A percentile compares a stretch with the other conserved stretches of the same genome.
Conservation (phyloP, 345 rosid species). For the Cochlearia excelsa region DNA sequence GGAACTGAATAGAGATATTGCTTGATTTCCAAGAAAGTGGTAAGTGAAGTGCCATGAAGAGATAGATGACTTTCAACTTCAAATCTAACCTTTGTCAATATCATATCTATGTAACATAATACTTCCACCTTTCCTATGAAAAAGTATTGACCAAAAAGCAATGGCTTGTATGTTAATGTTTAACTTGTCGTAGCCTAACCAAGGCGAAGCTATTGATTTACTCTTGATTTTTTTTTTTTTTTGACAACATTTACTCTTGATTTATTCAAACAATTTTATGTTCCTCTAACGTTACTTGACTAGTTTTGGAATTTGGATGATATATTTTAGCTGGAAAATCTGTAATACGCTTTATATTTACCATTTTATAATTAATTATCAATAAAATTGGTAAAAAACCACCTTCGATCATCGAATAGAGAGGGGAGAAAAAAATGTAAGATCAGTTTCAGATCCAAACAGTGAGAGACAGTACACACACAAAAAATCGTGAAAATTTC, state of each 20-base stretch:
- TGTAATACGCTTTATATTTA: no score
- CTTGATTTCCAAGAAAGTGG: conserved; percentile 30
- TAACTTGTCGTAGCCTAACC: conserved; percentile 17
- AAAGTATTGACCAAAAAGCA: conserved; percentile 21
- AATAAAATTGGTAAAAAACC: no score
- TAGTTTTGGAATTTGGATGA: no score
- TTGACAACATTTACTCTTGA: no score
- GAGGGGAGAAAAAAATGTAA: no score
- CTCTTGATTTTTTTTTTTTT: no score
- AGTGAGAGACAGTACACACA: no score
- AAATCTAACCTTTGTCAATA: conserved; percentile 21
- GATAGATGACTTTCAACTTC: background rate
- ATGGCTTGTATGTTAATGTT: conserved; percentile 20
- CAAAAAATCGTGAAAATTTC: conserved; percentile 2
- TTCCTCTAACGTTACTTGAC: no score
- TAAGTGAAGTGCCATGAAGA: conserved; percentile 28
- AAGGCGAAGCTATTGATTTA: conserved; percentile 17
- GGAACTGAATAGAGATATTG: conserved; percentile 21
- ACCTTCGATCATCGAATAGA: no score
- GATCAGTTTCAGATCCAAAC: background rate
- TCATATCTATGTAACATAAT: conserved; percentile 18
- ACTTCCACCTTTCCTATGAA: conserved; percentile 27
- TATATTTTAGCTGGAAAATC: no score
- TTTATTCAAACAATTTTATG: no score
- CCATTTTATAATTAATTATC: no score